Base-by-base conservation (phyloP, 1,284 basidiomycete species). In the Leccinum cinnamomeum region DNA sequence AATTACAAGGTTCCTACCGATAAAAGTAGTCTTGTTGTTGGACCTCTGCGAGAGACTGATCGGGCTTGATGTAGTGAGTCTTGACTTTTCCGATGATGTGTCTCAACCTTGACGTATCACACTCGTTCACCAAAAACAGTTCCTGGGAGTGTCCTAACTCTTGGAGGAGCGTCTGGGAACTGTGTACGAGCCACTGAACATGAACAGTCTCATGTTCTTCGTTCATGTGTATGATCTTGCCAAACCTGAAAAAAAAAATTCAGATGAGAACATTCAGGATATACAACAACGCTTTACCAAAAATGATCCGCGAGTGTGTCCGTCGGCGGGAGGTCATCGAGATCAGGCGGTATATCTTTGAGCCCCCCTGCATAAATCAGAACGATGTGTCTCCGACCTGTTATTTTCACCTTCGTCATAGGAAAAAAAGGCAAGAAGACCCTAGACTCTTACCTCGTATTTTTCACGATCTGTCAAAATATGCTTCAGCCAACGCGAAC, bases 101-200 rank as follows among this genome's bases (percentile, higher is more conserved):
- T 50, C 48, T 50, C 48, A 50, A 8, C 48, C 23, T 50, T 25
- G 48, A 67, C 16, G 77, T 69, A 53, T 81, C 79, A 65, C 91
- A 92, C 1, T 80, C 68, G 3, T 84, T 72, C 30, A 80, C 81
- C 3, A 88, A 72, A 68, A 88, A 90, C 0, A 92, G 70, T 66
- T 92, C 89, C 61, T 86, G 86, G 0, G 82, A 76, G 64, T 88
- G 76, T 0, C 81, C 82, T 8, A 90, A 72, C 62, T 89, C 85
- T 35, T 80, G 75, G 28, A 90, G 69, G 30, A 84, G 72, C 0
- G 85, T 87, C 62, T 83, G 80, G 0, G 83, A 82, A 0, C 84
- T 82, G 67, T 91, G 89, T 56, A 88, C 81, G 35, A 88, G 83
- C 88, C 89, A 92, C 48, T 85, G 87, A 5, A 89, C 72, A 72